Evolutionary conservation across 2,329 filamentous ascomycete genomes (phyloP).

Genomic region (Talaromyces amestolkiae): DNA sequence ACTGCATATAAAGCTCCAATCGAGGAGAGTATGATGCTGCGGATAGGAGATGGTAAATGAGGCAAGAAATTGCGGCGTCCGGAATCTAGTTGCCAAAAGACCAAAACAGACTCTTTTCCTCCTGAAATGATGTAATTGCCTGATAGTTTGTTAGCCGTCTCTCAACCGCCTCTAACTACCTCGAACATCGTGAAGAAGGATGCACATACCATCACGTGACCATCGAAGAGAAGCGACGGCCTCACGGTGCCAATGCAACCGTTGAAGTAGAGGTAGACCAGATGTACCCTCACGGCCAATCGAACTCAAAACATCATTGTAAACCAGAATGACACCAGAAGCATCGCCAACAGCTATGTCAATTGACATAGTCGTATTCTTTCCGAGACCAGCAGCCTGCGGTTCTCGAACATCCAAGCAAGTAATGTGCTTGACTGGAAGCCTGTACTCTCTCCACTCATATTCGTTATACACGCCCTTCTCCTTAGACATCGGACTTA

Average conservation of each 20-base stretch:
- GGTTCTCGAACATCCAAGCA: conserved; percentile 62
- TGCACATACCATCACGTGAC: conserved; percentile 74
- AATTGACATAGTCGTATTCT: conserved; percentile 45
- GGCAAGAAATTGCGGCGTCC: conserved; percentile 78
- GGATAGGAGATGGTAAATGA: conserved; percentile 82
- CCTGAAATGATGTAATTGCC: conserved; percentile 93
- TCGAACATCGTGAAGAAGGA: conserved; percentile 17
- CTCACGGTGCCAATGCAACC: conserved; percentile 87
- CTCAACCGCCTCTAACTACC: too few species aligned
- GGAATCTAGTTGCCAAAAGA: conserved; percentile 91
- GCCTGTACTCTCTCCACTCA: conserved; percentile 54
- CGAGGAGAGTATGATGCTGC: conserved; percentile 78
- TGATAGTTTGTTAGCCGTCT: conserved; percentile 36
- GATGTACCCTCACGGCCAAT: conserved; percentile 49
- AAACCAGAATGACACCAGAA: conserved; percentile 75
- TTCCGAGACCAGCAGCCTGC: conserved; percentile 23
- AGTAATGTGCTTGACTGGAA: conserved; percentile 60
- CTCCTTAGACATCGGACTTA: conserved; percentile 30
- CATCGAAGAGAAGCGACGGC: conserved; percentile 83
- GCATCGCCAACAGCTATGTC: conserved; percentile 76
- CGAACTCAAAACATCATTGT: conserved; percentile 67
- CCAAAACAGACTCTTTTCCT: conserved; percentile 82
- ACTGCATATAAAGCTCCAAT: conserved; percentile 77
- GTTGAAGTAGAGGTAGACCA: conserved; percentile 53
- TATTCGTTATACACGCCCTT: conserved; percentile 44